These are phyloP conservation scores for Kodamaea hsintzibuensis DNA, from an alignment of 805 yeast genomes.

Conservation along the genomic window DNA sequence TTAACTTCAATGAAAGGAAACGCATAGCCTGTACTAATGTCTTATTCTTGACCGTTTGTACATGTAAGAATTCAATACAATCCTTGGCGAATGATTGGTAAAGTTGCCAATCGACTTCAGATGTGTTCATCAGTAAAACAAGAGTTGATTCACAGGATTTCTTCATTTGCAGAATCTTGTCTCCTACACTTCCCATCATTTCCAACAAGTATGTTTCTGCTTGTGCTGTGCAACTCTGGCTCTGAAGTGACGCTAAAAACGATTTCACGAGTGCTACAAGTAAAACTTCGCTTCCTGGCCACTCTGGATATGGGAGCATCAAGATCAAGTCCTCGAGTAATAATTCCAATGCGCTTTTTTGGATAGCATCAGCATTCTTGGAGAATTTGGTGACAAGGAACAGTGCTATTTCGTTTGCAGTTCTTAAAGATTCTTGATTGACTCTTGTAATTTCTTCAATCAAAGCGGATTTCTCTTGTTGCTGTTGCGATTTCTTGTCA, in stretches of 20 bases:
- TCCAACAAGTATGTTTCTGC: conserved; percentile 59
- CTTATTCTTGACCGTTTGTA: conserved; percentile 12
- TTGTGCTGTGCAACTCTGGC: conserved; percentile 37
- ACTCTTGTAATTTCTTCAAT: conserved; percentile 7
- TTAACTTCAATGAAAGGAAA: conserved; percentile 17
- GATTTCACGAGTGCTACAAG: conserved; percentile 46
- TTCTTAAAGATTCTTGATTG: conserved; percentile 13
- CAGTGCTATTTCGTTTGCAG: conserved; percentile 30
- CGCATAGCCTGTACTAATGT: conserved; percentile 12
- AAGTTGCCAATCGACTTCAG: neutral
- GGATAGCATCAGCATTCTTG: conserved; percentile 26
- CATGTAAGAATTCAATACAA: conserved; percentile 17
- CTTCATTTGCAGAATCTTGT: conserved; percentile 32
- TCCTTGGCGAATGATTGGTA: neutral
- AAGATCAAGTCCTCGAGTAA: conserved; percentile 57
- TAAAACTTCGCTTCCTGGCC: conserved; percentile 58
- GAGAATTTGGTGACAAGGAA: conserved; percentile 18
- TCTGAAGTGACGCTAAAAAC: conserved; percentile 40
- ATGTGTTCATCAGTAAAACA: neutral
- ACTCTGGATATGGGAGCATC: conserved; percentile 56
- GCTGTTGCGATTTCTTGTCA: neutral
- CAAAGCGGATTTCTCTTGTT: neutral
- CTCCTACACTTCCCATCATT: conserved; percentile 60
- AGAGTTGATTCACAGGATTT: conserved; percentile 11
- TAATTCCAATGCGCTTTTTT: conserved; percentile 47